Conservation (phyloP, 805 yeast genomes). For the Suhomyces prunicola region DNA sequence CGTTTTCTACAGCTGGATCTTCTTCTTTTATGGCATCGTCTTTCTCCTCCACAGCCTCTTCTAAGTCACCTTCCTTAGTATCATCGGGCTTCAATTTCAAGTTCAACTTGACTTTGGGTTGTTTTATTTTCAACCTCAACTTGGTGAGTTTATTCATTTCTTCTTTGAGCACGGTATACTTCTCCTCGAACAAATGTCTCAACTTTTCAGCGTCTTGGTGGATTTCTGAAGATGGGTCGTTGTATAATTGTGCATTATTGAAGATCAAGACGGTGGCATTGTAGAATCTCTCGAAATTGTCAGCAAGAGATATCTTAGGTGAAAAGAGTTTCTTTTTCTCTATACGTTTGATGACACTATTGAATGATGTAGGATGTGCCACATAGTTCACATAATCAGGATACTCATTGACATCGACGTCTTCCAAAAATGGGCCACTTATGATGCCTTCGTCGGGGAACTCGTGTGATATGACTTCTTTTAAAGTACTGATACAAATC, state of each 20-base stretch:
- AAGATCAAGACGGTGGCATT: constrained; percentile 63
- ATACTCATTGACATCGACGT: constrained; percentile 64
- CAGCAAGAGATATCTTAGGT: constrained; percentile 25
- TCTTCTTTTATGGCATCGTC: background rate
- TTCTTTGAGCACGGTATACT: constrained; percentile 28
- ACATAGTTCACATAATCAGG: constrained; percentile 81
- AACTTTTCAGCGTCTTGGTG: constrained; percentile 68
- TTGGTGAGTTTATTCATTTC: constrained; percentile 18
- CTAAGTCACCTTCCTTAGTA: constrained; percentile 17
- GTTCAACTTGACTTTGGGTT: constrained; percentile 29
- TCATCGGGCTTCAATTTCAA: constrained; percentile 16
- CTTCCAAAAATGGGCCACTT: constrained; percentile 71
- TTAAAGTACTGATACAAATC: constrained; percentile 24
- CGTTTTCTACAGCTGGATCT: too few species aligned
- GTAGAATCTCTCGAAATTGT: constrained; percentile 56
- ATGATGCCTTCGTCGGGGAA: constrained; percentile 50
- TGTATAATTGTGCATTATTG: constrained; percentile 73
- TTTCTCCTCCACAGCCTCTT: constrained; percentile 14
- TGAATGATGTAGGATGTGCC: constrained; percentile 70
- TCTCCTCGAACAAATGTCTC: constrained; percentile 47
- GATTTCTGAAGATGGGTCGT: constrained; percentile 69
- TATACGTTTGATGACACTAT: constrained; percentile 51
- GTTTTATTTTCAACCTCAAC: constrained; percentile 26
- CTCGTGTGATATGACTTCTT: constrained; percentile 43
- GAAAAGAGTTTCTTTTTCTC: constrained; percentile 44